Percentiles rank a stretch among this genome's conserved stretches.
Conservation (phyloP, 371 early-diverging fungal genomes). For the Mortierella sp. region DNA sequence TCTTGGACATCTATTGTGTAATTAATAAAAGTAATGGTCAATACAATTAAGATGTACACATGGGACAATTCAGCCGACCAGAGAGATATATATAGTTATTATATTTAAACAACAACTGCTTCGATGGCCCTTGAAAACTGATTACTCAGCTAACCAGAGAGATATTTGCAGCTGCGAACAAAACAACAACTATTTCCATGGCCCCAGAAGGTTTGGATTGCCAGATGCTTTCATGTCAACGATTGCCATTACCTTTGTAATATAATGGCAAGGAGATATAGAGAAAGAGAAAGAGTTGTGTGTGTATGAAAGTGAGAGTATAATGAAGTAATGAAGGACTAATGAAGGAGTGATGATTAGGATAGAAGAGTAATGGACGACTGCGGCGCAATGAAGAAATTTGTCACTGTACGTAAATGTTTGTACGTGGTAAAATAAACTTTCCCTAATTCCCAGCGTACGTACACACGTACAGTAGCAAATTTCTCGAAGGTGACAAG, state of each 20-base stretch:
- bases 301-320: no score
- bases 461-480: no score
- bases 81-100: conserved; percentile 2
- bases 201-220: conserved; percentile 6
- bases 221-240: conserved; percentile 8
- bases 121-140: conserved; percentile 3
- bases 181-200: conserved; percentile 6
- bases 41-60: conserved; percentile 4
- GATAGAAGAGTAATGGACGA: no score
- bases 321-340: no score
- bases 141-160: neutral
- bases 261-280: neutral
- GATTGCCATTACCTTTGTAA: conserved; percentile 2
- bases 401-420: no score
- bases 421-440: no score
- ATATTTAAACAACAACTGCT: neutral
- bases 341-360: no score
- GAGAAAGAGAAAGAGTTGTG: neutral
- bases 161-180: conserved; percentile 8
- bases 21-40: conserved; percentile 8
- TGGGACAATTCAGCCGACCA: conserved; percentile 5
- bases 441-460: no score
- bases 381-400: no score
- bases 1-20: conserved; percentile 2
- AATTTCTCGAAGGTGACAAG: no score